phyloP scores from a whole-genome alignment of 2,329 filamentous ascomycete genomes.

The Trichophyton benhamiae region DNA sequence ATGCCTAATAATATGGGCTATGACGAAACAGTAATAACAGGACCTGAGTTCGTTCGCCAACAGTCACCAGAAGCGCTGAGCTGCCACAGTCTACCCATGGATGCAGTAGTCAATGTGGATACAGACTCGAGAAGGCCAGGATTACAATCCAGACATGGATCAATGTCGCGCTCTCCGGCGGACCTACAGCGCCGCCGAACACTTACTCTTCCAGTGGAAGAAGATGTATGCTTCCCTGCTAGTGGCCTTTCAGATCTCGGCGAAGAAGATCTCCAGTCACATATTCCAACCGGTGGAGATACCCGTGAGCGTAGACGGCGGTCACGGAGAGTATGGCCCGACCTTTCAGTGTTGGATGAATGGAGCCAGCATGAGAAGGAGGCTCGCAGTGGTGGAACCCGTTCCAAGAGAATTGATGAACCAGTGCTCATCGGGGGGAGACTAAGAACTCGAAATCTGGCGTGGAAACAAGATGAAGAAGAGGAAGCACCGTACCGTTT shows the following conservation, averaged over 20 bases:
- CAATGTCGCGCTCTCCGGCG: slow-evolving; percentile 27
- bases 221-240: slow-evolving; percentile 85
- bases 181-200: slow-evolving; percentile 42
- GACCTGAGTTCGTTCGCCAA: slow-evolving; percentile 26
- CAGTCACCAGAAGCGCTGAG: slow-evolving; percentile 26
- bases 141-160: slow-evolving; percentile 28
- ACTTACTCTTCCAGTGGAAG: slow-evolving; percentile 54
- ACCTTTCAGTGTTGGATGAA: slow-evolving; percentile 69
- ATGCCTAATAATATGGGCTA: slow-evolving; percentile 41
- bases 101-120: slow-evolving; percentile 37
- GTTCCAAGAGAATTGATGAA: slow-evolving; percentile 85
- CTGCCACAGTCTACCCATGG: slow-evolving; percentile 18
- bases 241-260: slow-evolving; percentile 67
- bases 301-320: slow-evolving; percentile 40
- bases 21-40: slow-evolving; percentile 42
- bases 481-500: slow-evolving; percentile 89
- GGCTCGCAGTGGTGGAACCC: slow-evolving; percentile 64
- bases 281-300: slow-evolving; percentile 35
- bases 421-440: slow-evolving; percentile 85
- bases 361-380: slow-evolving; percentile 90
- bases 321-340: slow-evolving; percentile 68
- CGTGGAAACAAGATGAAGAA: slow-evolving; percentile 77
- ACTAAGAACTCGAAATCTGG: slow-evolving; percentile 62
- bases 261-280: slow-evolving; percentile 55
- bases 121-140: slow-evolving; percentile 16